Evolutionary conservation across 768 basidiomycete genomes (phyloP), one percentile per base, ranked within the genome.

Genomic region (Astraeus odoratus): DNA sequence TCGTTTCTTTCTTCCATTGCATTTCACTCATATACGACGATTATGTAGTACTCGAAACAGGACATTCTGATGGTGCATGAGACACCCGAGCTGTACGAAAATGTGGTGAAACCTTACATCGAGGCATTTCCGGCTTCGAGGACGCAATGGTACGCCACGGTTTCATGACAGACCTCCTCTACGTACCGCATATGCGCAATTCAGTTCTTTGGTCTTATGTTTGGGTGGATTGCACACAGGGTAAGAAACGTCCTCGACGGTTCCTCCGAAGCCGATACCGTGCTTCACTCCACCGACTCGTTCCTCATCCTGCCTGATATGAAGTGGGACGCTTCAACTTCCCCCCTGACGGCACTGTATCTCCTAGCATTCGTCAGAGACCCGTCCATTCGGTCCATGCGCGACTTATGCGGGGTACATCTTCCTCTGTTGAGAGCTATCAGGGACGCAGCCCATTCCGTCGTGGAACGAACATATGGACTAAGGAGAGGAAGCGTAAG

Each of bases 251-350:
- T 98, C 42, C 71, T 97, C 4, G 72, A 71, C 0, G 89, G 92
- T 7, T 64, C 68, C 25, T 82, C 87, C 4, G 92, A 97, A 62
- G 73, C 76, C 16, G 75, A 83, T 13, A 80, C 83, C 35, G 63
- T 97, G 19, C 65, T 96, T 16, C 82, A 73, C 56, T 75, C 81
- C 2, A 74, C 72, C 10, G 62, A 76, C 0, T 70, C 75, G 5
- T 96, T 86, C 56, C 52, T 95, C 30, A 81, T 99, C 44, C 66
- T 96, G 0, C 95, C 95, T 0, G 95, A 99, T 65, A 86, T 96
- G 80, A 98, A 97, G 68, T 98, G 95, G 95, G 92, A 98, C 59
- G 73, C 81, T 23, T 75, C 69, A 19, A 86, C 80, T 0, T 52
- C 86, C n/a, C 60, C 63, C 0, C 44, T 61, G 27, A 65, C 77